Base-by-base conservation (phyloP, 306 rosid genomes). In the Gastrolobium bilobum region DNA sequence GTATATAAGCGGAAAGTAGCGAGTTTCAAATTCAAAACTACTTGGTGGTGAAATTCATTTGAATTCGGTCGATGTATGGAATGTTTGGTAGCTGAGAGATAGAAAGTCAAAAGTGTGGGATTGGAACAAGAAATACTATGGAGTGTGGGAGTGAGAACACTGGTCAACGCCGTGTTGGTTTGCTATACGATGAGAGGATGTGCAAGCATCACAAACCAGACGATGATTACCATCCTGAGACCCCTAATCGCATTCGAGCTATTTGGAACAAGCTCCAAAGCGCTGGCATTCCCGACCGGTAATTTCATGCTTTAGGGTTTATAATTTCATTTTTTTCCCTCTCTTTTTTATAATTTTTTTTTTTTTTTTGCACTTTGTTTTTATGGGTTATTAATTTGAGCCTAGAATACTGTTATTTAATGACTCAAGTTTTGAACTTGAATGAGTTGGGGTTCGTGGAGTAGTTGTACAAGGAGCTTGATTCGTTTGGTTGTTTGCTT, bases 171-270 rank as follows among this genome's bases (percentile, higher is more conserved):
- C 89, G 81, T 20, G 93, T 95, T 3, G 99, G 96, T 58, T 65
- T 95, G 58, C 74, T 95, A 0, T 91, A 90, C 89, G 98, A 95
- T 38, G 91, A 87, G 72, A 85, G 91, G 75, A 93, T 95, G 99
- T 91, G 99, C 35, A 84, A 78, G 35, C 99, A 95, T 57, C 43
- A 70, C 59, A 75, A 80, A 1, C 90, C 89, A 2, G 79, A 83
- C 78, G 83, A 79, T 7, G 86, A 48, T n/a, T n/a, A 29, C 72
- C 99, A 95, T 79, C 96, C 96, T 13, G 99, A 95, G 76, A 88
- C 67, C 75, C 99, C 99, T 0, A 57, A 85, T 57, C 94, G 99
- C 31, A 85, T 91, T 71, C 85, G 86, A 65, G 84, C 79, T 52
- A 93, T 92, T 59, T 95, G 99, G 99, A 75, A 93, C 40, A 85